Conservation (phyloP, 257 asterid species). For the Haberlea rhodopensis region DNA sequence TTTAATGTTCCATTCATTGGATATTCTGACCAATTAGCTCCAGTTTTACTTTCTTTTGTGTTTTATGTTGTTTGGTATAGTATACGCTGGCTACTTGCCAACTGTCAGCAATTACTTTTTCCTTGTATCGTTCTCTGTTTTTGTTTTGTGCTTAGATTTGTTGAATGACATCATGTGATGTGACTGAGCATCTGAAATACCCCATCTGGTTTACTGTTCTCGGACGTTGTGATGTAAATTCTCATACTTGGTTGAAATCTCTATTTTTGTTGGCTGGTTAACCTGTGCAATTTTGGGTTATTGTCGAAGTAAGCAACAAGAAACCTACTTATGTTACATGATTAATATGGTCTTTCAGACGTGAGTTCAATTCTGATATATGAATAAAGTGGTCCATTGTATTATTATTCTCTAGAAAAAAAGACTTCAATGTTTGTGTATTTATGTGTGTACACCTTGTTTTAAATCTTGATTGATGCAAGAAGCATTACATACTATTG, state of each 20-base stretch:
- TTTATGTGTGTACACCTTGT: too few species aligned
- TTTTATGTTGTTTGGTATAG: neutral
- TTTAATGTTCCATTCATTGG: neutral
- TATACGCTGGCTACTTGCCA: neutral
- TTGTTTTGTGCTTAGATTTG: neutral
- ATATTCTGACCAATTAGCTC: neutral
- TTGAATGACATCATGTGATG: neutral
- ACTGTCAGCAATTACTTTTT: neutral
- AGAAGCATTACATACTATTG: too few species aligned
- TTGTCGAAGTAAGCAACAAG: too few species aligned
- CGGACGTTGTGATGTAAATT: neutral
- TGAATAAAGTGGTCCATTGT: too few species aligned
- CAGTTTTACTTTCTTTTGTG: neutral
- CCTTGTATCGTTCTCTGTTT: neutral
- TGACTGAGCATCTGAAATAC: neutral
- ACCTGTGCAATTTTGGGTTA: too few species aligned
- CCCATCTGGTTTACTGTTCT: neutral
- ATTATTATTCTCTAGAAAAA: too few species aligned
- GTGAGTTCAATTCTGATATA: too few species aligned
- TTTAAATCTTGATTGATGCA: too few species aligned
- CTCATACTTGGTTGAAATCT: neutral
- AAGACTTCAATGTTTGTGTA: too few species aligned
- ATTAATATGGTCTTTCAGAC: too few species aligned
- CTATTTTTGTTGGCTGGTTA: too few species aligned
- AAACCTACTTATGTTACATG: too few species aligned